These are phyloP conservation scores for Ophiocordyceps robertsii DNA, from an alignment of 2,329 filamentous ascomycete genomes.

Conservation along the genomic window DNA sequence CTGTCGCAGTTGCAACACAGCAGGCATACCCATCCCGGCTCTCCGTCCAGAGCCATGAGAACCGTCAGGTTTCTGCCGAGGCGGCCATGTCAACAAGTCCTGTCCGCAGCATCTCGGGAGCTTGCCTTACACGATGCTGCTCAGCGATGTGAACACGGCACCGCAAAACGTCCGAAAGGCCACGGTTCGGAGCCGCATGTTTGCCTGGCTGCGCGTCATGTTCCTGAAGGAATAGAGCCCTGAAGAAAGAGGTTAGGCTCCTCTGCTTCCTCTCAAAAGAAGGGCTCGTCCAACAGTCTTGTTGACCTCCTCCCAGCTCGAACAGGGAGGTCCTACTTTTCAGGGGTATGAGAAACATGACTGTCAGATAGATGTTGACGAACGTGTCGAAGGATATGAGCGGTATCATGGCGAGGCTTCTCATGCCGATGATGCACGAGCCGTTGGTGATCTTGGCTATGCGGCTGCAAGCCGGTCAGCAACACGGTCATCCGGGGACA, in stretches of 20 bases:
- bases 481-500: not conserved
- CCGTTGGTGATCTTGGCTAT: constrained; percentile 41
- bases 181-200: constrained; percentile 31
- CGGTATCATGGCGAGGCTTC: constrained; percentile 43
- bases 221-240: constrained; percentile 41
- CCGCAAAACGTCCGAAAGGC: constrained; percentile 48
- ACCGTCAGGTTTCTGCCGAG: constrained; percentile 41
- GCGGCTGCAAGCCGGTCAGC: constrained; percentile 24
- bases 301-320: not conserved
- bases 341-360: constrained; percentile 48
- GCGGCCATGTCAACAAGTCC: not conserved
- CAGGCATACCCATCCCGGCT: constrained; percentile 52
- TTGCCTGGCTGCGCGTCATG: constrained; percentile 25
- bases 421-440: constrained; percentile 49
- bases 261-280: not conserved
- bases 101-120: not conserved
- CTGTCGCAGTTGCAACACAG: constrained; percentile 53
- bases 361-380: constrained; percentile 49
- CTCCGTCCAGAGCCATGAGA: constrained; percentile 43
- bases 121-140: constrained; percentile 38
- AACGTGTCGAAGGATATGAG: constrained; percentile 47
- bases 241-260: constrained; percentile 11
- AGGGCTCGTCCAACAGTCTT: not conserved
- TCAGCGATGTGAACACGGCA: constrained; percentile 39
- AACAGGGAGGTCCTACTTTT: constrained; percentile 25